Evolutionary conservation across 768 basidiomycete genomes (phyloP).

Genomic region (Xerocomus spinulosus): DNA sequence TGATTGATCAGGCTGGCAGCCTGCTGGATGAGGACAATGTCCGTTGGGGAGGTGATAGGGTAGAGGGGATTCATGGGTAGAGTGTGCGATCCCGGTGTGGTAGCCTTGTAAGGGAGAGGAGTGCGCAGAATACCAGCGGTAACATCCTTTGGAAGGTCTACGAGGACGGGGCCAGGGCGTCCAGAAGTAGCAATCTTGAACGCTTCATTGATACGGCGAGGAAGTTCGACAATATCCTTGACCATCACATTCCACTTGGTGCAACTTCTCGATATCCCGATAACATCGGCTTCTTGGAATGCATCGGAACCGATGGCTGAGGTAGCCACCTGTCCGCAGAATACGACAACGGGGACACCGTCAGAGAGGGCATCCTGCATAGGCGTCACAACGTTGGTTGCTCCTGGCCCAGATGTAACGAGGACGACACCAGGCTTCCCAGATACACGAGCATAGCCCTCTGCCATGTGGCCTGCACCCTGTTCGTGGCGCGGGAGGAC

Average conservation of each 20-base stretch:
- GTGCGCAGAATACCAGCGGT: constrained; percentile 88
- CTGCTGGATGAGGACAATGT: constrained; percentile 64
- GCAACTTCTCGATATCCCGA: constrained; percentile 95
- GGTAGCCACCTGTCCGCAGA: constrained; percentile 97
- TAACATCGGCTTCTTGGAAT: constrained; percentile 96
- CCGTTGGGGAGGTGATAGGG: constrained; percentile 51
- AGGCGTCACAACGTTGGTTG: constrained; percentile 95
- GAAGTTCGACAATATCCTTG: constrained; percentile 92
- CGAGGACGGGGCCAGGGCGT: constrained; percentile 94
- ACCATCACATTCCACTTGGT: constrained; percentile 99
- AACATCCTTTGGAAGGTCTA: constrained; percentile 98
- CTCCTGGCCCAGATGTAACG: constrained; percentile 96
- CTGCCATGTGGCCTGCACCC: constrained; percentile 98
- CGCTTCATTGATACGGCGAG: constrained; percentile 94
- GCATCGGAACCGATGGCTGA: constrained; percentile 98
- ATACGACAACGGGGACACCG: constrained; percentile 91
- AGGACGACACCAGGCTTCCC: constrained; percentile 97
- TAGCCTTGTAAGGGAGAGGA: constrained; percentile 79
- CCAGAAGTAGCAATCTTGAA: constrained; percentile 99
- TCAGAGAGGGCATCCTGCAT: constrained; percentile 98
- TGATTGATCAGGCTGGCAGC: constrained; percentile 91
- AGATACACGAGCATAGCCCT: constrained; percentile 96
- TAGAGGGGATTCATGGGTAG: constrained; percentile 73
- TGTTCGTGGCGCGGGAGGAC: constrained; percentile 96
- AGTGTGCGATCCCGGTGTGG: constrained; percentile 77